Evolutionary conservation across 192 early-diverging fungal genomes (phyloP).

Genomic region (Coemansia sp.): DNA sequence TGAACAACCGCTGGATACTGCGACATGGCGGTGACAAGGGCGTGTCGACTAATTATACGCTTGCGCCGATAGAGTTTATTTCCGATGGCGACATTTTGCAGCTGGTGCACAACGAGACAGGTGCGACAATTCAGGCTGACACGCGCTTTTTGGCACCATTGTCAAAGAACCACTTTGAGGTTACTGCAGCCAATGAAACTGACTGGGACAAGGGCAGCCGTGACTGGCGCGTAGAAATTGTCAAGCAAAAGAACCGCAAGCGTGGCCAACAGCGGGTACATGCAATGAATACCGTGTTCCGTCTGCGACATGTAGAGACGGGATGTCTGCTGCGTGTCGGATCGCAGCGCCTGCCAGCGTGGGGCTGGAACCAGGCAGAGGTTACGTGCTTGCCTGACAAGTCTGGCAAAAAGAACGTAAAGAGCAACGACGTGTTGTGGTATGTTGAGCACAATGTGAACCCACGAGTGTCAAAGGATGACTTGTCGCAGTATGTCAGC

Average conservation of each 20-base stretch:
- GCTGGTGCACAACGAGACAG: constrained; percentile 62
- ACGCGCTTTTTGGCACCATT: constrained; percentile 62
- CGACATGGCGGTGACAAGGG: constrained; percentile 35
- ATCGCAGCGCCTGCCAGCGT: constrained; percentile 67
- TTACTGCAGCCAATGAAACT: constrained; percentile 52
- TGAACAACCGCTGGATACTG: constrained; percentile 68
- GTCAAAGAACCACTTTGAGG: constrained; percentile 64
- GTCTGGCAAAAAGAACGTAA: constrained; percentile 61
- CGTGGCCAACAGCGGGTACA: constrained; percentile 44
- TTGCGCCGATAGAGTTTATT: constrained; percentile 43
- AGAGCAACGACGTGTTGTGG: constrained; percentile 52
- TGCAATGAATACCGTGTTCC: constrained; percentile 59
- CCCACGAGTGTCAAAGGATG: constrained; percentile 18
- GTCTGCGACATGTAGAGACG: constrained; percentile 70
- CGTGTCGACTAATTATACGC: constrained; percentile 17
- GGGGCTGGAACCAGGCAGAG: constrained; percentile 85
- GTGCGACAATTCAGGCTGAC: constrained; percentile 63
- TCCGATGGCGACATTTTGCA: constrained; percentile 73
- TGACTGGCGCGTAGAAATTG: constrained; percentile 58
- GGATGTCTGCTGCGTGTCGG: constrained; percentile 78
- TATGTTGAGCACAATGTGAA: constrained; percentile 34
- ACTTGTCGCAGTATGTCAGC: constrained; percentile 9
- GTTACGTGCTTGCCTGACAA: constrained; percentile 69
- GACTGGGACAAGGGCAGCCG: constrained; percentile 62
- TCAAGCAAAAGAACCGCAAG: constrained; percentile 29